Base-by-base conservation (phyloP, 2,329 filamentous ascomycete species). In the Fusarium oligoseptatum region DNA sequence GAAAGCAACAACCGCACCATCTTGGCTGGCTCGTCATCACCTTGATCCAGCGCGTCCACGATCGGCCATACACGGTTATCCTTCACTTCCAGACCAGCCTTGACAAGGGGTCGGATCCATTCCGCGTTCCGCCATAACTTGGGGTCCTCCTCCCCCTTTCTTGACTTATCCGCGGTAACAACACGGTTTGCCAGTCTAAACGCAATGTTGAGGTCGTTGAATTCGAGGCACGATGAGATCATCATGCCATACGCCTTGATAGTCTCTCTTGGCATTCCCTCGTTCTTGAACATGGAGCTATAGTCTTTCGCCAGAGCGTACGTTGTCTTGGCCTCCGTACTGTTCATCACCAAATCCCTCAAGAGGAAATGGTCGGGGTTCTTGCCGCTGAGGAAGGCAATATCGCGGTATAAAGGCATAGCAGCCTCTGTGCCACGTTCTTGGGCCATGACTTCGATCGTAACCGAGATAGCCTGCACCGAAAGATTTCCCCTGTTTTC, bases 381-480 rank as follows among this genome's bases (percentile, higher is more conserved):
- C 58, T 78, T 76, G 57, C 79, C 79, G 17, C 77, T 83, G 29
- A 84, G 77, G 12, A 57, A 60, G 36, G 75, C 68, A 6, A 78
- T 60, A 8, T 82, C 79, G 32, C 70, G 64, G 72, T 84, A 85
- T 14, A 85, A 68, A 2, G 74, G 63, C 73, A 83, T 78, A 11
- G 81, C 82, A 48, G 72, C 76, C 32, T 78, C 80, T n/a, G 79
- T 78, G 22, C 81, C 81, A 14, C 71, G 72, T 4, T 64, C 48
- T 60, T 79, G 73, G 24, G 82, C 80, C 24, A 78, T 74, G 24
- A 79, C 82, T 57, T 85, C 83, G 17, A 85, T 58, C 4, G 84
- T 75, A 2, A 82, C 83, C 34, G 76, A 77, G 9, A 83, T 76
- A 4, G 79, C 79, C 12, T 80, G 80, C 22, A 87, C 20, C 80